Evolutionary conservation across 495 filamentous ascomycete species (phyloP).

Genomic region (Delitschia confertaspora): DNA sequence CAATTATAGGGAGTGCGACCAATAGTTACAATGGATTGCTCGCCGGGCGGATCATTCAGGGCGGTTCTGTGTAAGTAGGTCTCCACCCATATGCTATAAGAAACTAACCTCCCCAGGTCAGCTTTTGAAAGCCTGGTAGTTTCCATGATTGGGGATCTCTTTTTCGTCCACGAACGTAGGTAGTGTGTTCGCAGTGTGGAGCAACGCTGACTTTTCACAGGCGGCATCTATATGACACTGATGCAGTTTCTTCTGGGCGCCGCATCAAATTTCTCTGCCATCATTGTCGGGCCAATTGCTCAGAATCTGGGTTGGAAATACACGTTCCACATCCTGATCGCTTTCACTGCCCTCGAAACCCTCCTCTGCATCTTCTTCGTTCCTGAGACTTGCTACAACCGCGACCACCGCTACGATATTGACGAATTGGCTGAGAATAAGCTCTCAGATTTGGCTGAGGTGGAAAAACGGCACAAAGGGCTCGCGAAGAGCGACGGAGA

Average conservation of each 20-base stretch:
- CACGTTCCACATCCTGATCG: conserved; percentile 27
- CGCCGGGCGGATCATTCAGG: conserved; percentile 21
- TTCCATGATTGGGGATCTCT: conserved; percentile 25
- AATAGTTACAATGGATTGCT: conserved; percentile 20
- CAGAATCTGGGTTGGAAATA: conserved; percentile 26
- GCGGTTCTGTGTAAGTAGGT: conserved; percentile 17
- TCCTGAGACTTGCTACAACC: conserved; percentile 25
- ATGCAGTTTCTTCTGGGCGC: conserved; percentile 26
- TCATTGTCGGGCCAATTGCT: conserved; percentile 25
- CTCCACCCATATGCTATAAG: too few species aligned
- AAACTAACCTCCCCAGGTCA: conserved; percentile 2
- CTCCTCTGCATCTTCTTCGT: conserved; percentile 17
- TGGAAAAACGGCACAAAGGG: conserved; percentile 11
- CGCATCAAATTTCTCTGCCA: conserved; percentile 21
- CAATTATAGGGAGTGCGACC: conserved; percentile 14
- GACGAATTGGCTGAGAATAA: conserved; percentile 22
- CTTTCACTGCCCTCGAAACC: conserved; percentile 15
- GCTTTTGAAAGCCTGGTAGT: conserved; percentile 25
- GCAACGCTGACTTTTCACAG: too few species aligned
- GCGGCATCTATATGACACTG: conserved; percentile 19
- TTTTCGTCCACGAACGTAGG: conserved; percentile 29
- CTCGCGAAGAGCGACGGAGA: conserved; percentile 5
- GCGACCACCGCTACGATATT: conserved; percentile 24
- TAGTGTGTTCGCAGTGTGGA: too few species aligned
- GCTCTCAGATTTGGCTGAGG: conserved; percentile 14